These are phyloP conservation scores for Neonothopanus nambi DNA, from an alignment of 1,284 basidiomycete species.

Conservation along the genomic window DNA sequence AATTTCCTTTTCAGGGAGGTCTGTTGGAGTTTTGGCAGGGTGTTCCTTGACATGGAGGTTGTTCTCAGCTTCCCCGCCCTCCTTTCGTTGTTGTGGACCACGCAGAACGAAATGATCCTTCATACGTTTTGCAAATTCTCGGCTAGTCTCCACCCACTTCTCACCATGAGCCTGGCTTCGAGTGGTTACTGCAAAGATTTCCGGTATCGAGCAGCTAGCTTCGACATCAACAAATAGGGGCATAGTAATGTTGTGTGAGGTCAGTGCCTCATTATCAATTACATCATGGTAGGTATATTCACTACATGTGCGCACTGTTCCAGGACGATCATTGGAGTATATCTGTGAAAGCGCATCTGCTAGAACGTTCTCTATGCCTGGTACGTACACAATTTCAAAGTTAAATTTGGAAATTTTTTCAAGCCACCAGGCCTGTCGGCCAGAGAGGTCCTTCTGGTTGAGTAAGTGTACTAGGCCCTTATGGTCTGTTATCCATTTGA, in stretches of 20 bases:
- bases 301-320: constrained; percentile 12
- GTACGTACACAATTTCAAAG: constrained; percentile 20
- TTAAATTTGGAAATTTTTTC: constrained; percentile 24
- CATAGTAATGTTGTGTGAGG: neutral
- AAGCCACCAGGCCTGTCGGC: constrained; percentile 31
- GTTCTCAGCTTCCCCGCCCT: no score
- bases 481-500: constrained; percentile 33
- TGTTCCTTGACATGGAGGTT: no score
- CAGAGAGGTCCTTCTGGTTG: constrained; percentile 26
- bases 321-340: constrained; percentile 14
- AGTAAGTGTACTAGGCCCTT: constrained; percentile 26
- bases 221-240: constrained; percentile 3
- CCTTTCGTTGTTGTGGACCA: constrained; percentile 11
- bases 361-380: constrained; percentile 19
- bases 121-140: constrained; percentile 4
- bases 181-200: neutral
- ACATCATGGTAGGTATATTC: constrained; percentile 15
- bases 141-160: no score
- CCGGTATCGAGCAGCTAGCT: neutral
- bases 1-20: no score
- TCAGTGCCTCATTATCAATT: neutral
- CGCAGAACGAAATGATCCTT: neutral
- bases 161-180: no score
- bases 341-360: constrained; percentile 21
- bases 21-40: neutral